Evolutionary conservation across 202 grass and related monocot species (phyloP), one percentile per base, ranked within the genome.

Genomic region (Schoenoplectus tabernaemontani): DNA sequence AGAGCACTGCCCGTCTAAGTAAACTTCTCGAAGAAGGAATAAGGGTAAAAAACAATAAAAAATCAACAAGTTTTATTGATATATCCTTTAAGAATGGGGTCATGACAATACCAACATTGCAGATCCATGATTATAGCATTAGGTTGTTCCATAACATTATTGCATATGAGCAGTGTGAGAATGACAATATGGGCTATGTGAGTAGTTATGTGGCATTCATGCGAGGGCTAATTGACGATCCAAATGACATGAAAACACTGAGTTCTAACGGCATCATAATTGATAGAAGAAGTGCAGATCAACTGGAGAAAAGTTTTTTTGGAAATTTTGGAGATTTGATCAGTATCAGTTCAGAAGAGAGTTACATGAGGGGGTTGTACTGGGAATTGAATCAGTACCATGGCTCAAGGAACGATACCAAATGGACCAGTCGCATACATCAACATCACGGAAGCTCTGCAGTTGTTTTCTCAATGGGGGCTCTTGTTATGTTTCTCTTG

Each of bases 81-180:
- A 60, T 88, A 57, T 57, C 15, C 6, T 86, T 88, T 53, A 88
- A 69, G 48, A 39, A 82, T 23, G 86, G 77, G 11, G 34, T 42
- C 20, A 56, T 88, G 20, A 60, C 59, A 73, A 83, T 89, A 12
- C 77, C 84, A 11, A 79, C 22, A 51, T 70, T 87, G 64, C 70
- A 70, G 37, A 82, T 89, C 46, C 77, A 80, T 61, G 86, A 83
- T 34, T 48, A 78, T 17, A 84, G 79, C 71, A 84, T 84, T 60
- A 48, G 72, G 36, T 24, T 90, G 9, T 84, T 87, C 36, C 78
- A 80, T 56, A 90, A 87, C 71, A 78, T 85, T n/a, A 76, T 80
- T 1, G 78, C 78, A 15, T 90, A 87, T 24, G 82, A 90, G 64
- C 85, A 90, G 60, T 82, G 82, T 7, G 28, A 79, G 30, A 23